phyloP scores from a whole-genome alignment of 768 basidiomycete species.

The Termitomyces titanicus region DNA sequence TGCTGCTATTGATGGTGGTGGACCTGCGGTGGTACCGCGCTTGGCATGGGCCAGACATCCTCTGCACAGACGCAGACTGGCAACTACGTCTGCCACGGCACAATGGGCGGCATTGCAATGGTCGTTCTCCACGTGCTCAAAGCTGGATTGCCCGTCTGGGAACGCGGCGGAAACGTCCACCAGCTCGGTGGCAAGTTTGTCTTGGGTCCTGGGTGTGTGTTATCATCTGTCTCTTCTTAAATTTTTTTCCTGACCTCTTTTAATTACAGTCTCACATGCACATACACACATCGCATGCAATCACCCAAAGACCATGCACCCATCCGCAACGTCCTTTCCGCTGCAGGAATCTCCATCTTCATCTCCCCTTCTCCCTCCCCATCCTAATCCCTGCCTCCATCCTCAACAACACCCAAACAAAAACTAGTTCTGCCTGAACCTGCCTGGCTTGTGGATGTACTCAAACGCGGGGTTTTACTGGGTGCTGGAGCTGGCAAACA shows the following conservation, averaged over 20 bases:
- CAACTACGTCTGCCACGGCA: conserved; percentile 63
- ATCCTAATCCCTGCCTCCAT: no score
- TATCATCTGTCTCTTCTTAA: not conserved
- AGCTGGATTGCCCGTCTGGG: conserved; percentile 79
- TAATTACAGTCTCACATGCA: conserved; percentile 62
- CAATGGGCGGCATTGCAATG: conserved; percentile 65
- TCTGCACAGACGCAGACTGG: no score
- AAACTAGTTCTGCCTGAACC: conserved; percentile 92
- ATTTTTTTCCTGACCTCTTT: no score
- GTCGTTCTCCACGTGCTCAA: conserved; percentile 68
- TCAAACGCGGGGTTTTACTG: conserved; percentile 78
- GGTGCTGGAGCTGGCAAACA: conserved; percentile 56
- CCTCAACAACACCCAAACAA: no score
- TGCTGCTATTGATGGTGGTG: no score
- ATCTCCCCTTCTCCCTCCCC: not conserved
- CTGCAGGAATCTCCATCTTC: conserved; percentile 41
- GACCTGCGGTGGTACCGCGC: conserved; percentile 55
- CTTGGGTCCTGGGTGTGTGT: conserved; percentile 42
- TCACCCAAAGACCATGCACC: conserved; percentile 70
- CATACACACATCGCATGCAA: conserved; percentile 85
- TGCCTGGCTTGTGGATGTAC: conserved; percentile 93
- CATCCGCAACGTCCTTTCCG: conserved; percentile 62
- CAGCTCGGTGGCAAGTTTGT: conserved; percentile 91
- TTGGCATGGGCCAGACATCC: conserved; percentile 60
- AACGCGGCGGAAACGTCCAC: conserved; percentile 68